These are phyloP conservation scores for Dioscorea cayenensis DNA, from an alignment of 116 monocot species.

Conservation along the genomic window DNA sequence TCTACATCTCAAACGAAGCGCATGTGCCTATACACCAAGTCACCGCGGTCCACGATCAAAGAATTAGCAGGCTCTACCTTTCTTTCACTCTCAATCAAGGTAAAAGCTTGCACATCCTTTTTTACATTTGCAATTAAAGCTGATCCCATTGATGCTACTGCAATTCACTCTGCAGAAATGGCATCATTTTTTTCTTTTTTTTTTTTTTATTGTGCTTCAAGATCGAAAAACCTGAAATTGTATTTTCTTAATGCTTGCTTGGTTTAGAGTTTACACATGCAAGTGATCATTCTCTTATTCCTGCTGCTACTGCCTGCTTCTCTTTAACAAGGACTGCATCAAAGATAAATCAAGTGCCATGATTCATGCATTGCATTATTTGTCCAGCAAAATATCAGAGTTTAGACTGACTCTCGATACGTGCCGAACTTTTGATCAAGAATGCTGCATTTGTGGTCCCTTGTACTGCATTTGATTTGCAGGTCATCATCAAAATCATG, in stretches of 20 bases:
- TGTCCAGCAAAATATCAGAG: too few species aligned
- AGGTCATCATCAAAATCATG: too few species aligned
- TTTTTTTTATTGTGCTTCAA: too few species aligned
- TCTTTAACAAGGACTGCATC: not conserved
- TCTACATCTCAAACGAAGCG: not conserved
- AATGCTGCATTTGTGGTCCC: too few species aligned
- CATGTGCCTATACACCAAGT: not conserved
- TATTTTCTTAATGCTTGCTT: not conserved
- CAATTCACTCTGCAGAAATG: not conserved
- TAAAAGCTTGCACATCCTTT: not conserved
- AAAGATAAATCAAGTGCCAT: not conserved
- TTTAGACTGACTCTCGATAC: too few species aligned
- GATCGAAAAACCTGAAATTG: not conserved
- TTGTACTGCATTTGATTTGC: too few species aligned
- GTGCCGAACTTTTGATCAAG: too few species aligned
- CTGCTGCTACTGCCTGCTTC: not conserved
- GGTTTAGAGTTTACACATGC: not conserved
- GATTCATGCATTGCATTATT: too few species aligned
- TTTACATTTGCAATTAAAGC: not conserved
- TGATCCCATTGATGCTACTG: not conserved
- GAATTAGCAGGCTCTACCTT: not conserved
- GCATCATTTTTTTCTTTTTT: not conserved
- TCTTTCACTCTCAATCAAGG: not conserved
- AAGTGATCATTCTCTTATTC: conserved; percentile 1
- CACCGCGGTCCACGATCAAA: not conserved